A percentile compares a stretch with the other conserved stretches of the same genome.
Evolutionary conservation across 352 stramenopile species (phyloP).

Genomic region (Globisporangium paroecandrum): DNA sequence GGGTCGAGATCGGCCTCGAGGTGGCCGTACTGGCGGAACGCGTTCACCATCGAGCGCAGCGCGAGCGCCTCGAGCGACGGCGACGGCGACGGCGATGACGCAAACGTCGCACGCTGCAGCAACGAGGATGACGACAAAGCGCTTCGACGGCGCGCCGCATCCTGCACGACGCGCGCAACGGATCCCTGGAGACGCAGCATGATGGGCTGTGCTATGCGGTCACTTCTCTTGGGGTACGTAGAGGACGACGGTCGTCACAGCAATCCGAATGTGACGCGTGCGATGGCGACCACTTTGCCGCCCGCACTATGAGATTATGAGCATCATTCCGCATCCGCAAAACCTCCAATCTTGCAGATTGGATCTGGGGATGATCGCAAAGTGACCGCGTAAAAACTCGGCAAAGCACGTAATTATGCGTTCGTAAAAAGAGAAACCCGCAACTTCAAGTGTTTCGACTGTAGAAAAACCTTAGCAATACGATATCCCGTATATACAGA

Average conservation of each 20-base stretch:
- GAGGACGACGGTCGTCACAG: not conserved
- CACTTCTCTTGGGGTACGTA: not conserved
- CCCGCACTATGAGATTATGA: not conserved
- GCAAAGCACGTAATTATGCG: not conserved
- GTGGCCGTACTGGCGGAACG: constrained; percentile 76
- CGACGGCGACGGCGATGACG: constrained; percentile 30
- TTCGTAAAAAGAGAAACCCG: not conserved
- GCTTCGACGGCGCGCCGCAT: constrained; percentile 15
- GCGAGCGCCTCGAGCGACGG: constrained; percentile 62
- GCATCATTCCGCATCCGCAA: not conserved
- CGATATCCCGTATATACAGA: not conserved
- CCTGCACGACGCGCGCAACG: constrained; percentile 25
- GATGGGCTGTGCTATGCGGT: not conserved
- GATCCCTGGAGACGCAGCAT: constrained; percentile 62
- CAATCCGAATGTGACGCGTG: not conserved
- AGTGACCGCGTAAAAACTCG: not conserved
- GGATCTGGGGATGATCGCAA: not conserved
- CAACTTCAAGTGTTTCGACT: constrained; percentile 4
- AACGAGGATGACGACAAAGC: not conserved
- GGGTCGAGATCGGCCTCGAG: constrained; percentile 73
- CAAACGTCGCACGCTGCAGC: constrained; percentile 17
- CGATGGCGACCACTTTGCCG: not conserved
- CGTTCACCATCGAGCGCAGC: constrained; percentile 57
- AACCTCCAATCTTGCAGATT: constrained; percentile 2
- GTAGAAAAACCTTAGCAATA: not conserved